Evolutionary conservation across 441 rosid genomes (phyloP).

Genomic region (Adansonia rubrostipa): DNA sequence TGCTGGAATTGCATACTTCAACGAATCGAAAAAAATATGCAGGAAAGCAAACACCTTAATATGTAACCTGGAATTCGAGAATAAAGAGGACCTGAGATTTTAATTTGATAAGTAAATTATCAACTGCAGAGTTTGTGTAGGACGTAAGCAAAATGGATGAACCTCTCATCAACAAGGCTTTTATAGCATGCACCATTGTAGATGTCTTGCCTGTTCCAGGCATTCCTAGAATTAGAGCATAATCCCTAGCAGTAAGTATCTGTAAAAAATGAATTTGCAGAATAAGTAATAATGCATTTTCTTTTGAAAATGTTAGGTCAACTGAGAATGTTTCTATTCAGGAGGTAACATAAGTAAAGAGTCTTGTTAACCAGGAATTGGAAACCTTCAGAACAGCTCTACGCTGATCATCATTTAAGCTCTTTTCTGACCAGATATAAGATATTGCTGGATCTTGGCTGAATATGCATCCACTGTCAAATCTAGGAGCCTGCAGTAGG

Average conservation of each 20-base stretch:
- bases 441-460: constrained; percentile 99
- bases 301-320: constrained; percentile 14
- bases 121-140: constrained; percentile 98
- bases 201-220: constrained; percentile 99
- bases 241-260: constrained; percentile 95
- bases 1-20: not conserved
- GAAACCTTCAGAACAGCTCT: constrained; percentile 93
- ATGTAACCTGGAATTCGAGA: constrained; percentile 15
- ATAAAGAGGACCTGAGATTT: constrained; percentile 82
- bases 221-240: constrained; percentile 95
- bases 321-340: not conserved
- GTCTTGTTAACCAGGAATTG: constrained; percentile 1
- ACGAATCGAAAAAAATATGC: constrained; percentile 1
- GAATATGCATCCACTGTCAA: constrained; percentile 83
- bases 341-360: not conserved
- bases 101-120: constrained; percentile 92
- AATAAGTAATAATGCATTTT: constrained; percentile 24
- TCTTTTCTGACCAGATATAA: constrained; percentile 86
- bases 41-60: not conserved
- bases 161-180: constrained; percentile 93
- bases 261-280: constrained; percentile 45
- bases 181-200: constrained; percentile 94
- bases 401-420: constrained; percentile 94
- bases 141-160: constrained; percentile 94
- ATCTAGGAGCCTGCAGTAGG: constrained; percentile 79